A percentile compares a stretch with the other conserved stretches of the same genome.
Evolutionary conservation across 306 rosid species (phyloP).

Genomic region (Vigna unguiculata): DNA sequence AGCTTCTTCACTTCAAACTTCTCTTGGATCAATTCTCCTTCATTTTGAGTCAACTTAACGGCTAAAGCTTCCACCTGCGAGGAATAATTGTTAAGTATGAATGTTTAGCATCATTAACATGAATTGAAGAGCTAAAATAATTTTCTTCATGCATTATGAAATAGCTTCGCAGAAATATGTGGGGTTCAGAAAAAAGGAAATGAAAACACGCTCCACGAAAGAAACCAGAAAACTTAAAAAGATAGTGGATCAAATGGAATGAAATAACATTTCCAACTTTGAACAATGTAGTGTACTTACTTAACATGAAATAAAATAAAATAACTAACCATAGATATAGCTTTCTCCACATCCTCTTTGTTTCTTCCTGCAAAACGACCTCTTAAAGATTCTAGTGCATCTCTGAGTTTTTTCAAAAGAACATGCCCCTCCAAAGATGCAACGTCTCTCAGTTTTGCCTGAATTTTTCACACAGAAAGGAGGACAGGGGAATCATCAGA

Average conservation of each 20-base stretch:
- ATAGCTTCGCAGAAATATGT: conserved; percentile 1
- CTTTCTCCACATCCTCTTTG: conserved; percentile 97
- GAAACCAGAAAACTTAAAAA: conserved; percentile 12
- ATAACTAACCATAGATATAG: conserved; percentile 91
- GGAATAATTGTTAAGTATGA: conserved; percentile 34
- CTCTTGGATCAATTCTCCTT: conserved; percentile 98
- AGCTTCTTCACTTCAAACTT: conserved; percentile 98
- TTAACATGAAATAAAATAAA: conserved; percentile 12
- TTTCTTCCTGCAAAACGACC: conserved; percentile 77
- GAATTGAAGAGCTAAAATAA: conserved; percentile 19
- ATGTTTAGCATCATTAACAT: conserved; percentile 14
- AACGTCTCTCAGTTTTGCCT: conserved; percentile 91
- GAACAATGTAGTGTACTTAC: conserved; percentile 10
- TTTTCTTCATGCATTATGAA: conserved; percentile 23
- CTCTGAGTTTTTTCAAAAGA: conserved; percentile 92
- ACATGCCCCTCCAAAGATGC: conserved; percentile 99
- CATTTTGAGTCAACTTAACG: conserved; percentile 93
- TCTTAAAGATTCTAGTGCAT: conserved; percentile 85
- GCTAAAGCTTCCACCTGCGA: conserved; percentile 97
- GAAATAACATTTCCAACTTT: conserved; percentile 41
- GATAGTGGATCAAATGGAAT: conserved; percentile 12
- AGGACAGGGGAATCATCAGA: background rate
- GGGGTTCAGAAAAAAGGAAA: background rate
- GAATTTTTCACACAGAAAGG: conserved; percentile 44
- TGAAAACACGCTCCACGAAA: background rate